Conservation (phyloP, 768 basidiomycete genomes). For the Leccinum uliginosum region DNA sequence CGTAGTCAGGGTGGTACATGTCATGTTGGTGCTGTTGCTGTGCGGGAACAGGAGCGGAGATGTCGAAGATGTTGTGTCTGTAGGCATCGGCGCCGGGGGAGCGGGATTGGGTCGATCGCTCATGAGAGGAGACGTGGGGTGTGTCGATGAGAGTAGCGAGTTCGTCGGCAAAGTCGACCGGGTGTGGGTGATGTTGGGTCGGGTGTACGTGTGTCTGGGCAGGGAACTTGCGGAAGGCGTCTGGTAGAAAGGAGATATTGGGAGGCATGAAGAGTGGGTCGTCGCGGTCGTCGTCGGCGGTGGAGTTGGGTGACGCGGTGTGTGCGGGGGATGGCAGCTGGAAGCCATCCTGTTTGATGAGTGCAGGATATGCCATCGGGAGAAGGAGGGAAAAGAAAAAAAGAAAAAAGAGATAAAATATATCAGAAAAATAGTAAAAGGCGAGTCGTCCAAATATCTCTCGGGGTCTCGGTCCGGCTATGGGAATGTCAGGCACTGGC, state of each 20-base stretch:
- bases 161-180: constrained; percentile 65
- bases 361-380: constrained; percentile 27
- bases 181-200: constrained; percentile 7
- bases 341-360: constrained; percentile 70
- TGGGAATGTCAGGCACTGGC: constrained; percentile 25
- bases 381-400: neutral
- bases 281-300: constrained; percentile 28
- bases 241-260: constrained; percentile 44
- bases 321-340: constrained; percentile 49
- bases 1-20: constrained; percentile 29
- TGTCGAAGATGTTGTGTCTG: constrained; percentile 60
- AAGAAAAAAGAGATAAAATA: neutral
- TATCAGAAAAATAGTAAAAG: neutral
- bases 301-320: constrained; percentile 25
- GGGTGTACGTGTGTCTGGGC: constrained; percentile 15
- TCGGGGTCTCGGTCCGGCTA: constrained; percentile 33
- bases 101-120: constrained; percentile 41
- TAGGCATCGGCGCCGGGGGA: constrained; percentile 40
- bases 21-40: constrained; percentile 27
- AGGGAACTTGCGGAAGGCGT: constrained; percentile 53
- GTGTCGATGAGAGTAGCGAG: constrained; percentile 55
- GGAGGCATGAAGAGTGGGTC: constrained; percentile 42
- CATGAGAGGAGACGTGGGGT: constrained; percentile 32
- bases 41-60: constrained; percentile 43
- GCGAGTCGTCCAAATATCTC: constrained; percentile 12